Evolutionary conservation across 352 stramenopile species (phyloP).

Genomic region (Globisporangium paroecandrum): DNA sequence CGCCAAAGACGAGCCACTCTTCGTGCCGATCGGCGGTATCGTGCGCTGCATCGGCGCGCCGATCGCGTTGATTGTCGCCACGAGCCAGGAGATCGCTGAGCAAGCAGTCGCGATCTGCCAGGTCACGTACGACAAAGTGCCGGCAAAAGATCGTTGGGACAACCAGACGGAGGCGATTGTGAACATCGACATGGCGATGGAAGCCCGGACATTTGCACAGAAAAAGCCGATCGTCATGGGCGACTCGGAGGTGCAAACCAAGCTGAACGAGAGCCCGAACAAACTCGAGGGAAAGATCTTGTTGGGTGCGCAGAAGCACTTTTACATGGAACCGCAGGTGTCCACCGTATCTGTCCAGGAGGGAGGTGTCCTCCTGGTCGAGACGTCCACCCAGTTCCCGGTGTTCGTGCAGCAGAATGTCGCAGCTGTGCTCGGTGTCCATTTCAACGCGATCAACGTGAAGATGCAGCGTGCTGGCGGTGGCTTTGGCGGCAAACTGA

Average conservation of each 20-base stretch:
- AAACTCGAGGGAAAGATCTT: slow-evolving; percentile 86
- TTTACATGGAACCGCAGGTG: slow-evolving; percentile 94
- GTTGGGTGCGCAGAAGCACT: slow-evolving; percentile 93
- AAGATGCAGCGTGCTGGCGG: slow-evolving; percentile 94
- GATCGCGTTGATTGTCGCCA: slow-evolving; percentile 41
- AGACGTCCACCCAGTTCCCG: slow-evolving; percentile 89
- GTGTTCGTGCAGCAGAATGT: slow-evolving; percentile 91
- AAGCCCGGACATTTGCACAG: slow-evolving; percentile 46
- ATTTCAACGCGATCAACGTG: slow-evolving; percentile 87
- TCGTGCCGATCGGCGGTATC: slow-evolving; percentile 36
- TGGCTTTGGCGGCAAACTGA: slow-evolving; percentile 96
- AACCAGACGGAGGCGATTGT: slow-evolving; percentile 31
- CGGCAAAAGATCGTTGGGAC: slow-evolving; percentile 25
- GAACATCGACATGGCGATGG: slow-evolving; percentile 33
- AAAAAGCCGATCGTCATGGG: slow-evolving; percentile 78
- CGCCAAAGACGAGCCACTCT: slow-evolving; percentile 45
- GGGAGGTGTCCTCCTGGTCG: slow-evolving; percentile 90
- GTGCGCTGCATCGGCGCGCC: slow-evolving; percentile 37
- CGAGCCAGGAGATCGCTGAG: slow-evolving; percentile 51
- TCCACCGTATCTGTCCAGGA: slow-evolving; percentile 78
- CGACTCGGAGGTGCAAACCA: slow-evolving; percentile 63
- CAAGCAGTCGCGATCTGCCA: slow-evolving; percentile 78
- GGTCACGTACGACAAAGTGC: slow-evolving; percentile 42
- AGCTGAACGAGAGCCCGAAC: slow-evolving; percentile 88
- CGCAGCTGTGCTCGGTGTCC: slow-evolving; percentile 87